Percentiles rank a stretch among this genome's conserved stretches.
phyloP scores from a whole-genome alignment of 179 eudicot genomes.

The Beta macrorhiza region DNA sequence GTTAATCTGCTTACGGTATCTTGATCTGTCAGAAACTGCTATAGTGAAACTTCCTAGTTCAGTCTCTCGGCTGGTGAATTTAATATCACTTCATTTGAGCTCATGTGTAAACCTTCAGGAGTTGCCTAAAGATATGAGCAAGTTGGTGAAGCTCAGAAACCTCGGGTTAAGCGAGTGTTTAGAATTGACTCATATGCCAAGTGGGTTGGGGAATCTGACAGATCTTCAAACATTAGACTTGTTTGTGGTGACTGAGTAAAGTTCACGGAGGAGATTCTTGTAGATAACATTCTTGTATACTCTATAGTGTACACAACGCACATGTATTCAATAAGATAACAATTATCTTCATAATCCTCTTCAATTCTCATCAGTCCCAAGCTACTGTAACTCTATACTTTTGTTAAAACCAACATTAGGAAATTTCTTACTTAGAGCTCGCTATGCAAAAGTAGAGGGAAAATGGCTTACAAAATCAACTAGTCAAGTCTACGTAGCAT shows the following conservation, averaged over 20 bases:
- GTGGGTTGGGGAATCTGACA: neutral
- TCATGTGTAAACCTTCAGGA: neutral
- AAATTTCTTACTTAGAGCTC: too few relatives aligned
- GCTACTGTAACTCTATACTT: too few relatives aligned
- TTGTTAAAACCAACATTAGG: too few relatives aligned
- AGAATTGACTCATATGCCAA: slow-evolving; percentile 5
- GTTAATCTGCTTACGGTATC: slow-evolving; percentile 6
- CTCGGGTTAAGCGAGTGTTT: neutral
- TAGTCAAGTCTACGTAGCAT: too few relatives aligned
- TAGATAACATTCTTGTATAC: too few relatives aligned
- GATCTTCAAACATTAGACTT: neutral
- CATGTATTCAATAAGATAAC: too few relatives aligned
- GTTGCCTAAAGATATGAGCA: slow-evolving; percentile 6
- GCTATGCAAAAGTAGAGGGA: too few relatives aligned
- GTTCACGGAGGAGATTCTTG: neutral
- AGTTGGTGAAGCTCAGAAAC: slow-evolving; percentile 8
- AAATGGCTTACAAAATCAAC: too few relatives aligned
- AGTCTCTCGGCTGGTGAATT: neutral
- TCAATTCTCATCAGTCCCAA: too few relatives aligned
- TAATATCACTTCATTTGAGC: neutral
- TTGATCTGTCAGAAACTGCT: neutral
- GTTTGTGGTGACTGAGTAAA: neutral
- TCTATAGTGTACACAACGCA: too few relatives aligned
- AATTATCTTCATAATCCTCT: too few relatives aligned
- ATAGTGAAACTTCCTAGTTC: neutral